Base-by-base conservation (phyloP, 495 filamentous ascomycete species). In the Trichoderma reesei region DNA sequence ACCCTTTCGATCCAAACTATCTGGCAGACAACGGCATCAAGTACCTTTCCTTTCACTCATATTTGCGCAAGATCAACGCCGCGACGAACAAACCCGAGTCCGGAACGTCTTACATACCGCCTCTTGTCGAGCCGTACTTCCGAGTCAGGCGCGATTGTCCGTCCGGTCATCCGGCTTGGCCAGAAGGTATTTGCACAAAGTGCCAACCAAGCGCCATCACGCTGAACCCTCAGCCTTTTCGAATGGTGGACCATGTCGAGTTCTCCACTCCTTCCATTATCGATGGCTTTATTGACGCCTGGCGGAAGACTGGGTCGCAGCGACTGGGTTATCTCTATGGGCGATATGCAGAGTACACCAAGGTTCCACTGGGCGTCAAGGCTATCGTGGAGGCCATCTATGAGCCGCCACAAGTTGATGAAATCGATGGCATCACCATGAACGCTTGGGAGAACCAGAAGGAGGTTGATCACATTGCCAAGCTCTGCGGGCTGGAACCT, bases 191-290 rank as follows among this genome's bases (percentile, higher is more conserved):
- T 67, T 99, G 94, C 77, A 95, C 91, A 48, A 99, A 98, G 73
- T 99, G 94, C 71, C 94, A 99, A 71, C 94, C 94, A 14, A 96
- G 92, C 64, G 94, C 94, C 34, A 99, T 99, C 73, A 96, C 89
- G 51, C 80, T 99, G 26, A 92, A 97, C 68, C 90, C 90, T 14
- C 94, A 99, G 72, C 81, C 89, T 38, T 99, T 89, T 71, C 89
- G 94, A n/a, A 97, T 92, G 90, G 92, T 99, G 1, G 94, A 99
- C 70, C 94, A 99, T 73, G 92, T 99, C 67, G 95, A 99, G 71
- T 98, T 99, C 71, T 83, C 94, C 3, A 85, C 88, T 1, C 84
- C 90, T 1, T 82, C 83, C 41, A 76, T 97, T 26, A 88, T 99
- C 71, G 88, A 99, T 71, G 86, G 85, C 8, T 84, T 97, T 38